Percentiles rank a stretch among this genome's conserved stretches.
phyloP scores from a whole-genome alignment of 768 basidiomycete genomes.

The Tremella mesenterica region DNA sequence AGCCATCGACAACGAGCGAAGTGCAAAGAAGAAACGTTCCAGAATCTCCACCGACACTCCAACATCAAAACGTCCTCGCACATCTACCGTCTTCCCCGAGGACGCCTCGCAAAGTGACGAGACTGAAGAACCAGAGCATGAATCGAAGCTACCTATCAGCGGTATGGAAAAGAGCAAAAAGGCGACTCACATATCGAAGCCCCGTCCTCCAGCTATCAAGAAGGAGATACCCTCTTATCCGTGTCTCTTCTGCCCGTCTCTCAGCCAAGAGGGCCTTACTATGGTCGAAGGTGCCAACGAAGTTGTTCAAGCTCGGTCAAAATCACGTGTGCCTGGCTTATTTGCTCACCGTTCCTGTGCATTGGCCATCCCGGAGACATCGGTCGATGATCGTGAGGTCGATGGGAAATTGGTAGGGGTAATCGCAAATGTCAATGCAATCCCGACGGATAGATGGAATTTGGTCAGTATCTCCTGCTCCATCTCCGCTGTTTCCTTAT shows the following conservation, averaged over 20 bases:
- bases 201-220: background rate
- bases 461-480: constrained; percentile 54
- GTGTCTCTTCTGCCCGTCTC: constrained; percentile 40
- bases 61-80: background rate
- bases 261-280: constrained; percentile 14
- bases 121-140: background rate
- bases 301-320: constrained; percentile 47
- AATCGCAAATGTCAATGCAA: constrained; percentile 76
- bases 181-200: background rate
- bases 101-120: constrained; percentile 1
- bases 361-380: constrained; percentile 77
- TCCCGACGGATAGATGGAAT: constrained; percentile 88
- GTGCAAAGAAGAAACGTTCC: constrained; percentile 15
- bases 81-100: background rate
- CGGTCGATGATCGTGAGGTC: constrained; percentile 57
- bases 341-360: constrained; percentile 75
- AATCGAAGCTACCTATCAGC: constrained; percentile 7
- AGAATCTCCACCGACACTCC: background rate
- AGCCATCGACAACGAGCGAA: constrained; percentile 27
- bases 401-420: constrained; percentile 21
- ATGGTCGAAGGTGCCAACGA: constrained; percentile 27
- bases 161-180: constrained; percentile 6
- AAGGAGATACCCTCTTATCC: constrained; percentile 14
- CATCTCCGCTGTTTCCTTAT: no score
- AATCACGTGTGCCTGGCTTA: constrained; percentile 57